Conservation (phyloP, 2,329 filamentous ascomycete genomes). For the Aspergillus aculeatus region DNA sequence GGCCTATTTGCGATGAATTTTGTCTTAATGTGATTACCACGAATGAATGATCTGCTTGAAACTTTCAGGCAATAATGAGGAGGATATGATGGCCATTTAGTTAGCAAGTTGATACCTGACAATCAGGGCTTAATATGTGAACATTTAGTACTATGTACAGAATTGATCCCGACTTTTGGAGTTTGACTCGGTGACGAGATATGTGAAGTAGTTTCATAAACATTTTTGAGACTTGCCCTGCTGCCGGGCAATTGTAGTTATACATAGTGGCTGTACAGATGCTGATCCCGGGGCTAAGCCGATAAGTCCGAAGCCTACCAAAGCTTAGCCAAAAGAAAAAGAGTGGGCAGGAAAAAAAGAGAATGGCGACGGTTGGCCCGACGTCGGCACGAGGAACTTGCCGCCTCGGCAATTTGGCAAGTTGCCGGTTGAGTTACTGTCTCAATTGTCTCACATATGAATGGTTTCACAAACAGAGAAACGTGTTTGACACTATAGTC, state of each 20-base stretch:
- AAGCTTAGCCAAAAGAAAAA: background rate
- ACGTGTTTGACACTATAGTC: background rate
- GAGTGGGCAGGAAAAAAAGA: background rate
- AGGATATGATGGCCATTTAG: background rate
- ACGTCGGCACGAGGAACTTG: background rate
- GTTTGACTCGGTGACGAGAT: too few species aligned
- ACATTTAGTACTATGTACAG: background rate
- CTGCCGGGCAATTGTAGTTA: background rate
- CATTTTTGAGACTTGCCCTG: background rate
- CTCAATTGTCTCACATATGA: background rate
- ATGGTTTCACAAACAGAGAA: background rate
- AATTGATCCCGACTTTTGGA: background rate
- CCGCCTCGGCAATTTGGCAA: background rate
- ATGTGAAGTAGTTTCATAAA: too few species aligned
- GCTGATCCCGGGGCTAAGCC: background rate
- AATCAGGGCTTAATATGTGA: background rate
- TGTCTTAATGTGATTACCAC: slow-evolving; percentile 9
- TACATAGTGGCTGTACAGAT: background rate
- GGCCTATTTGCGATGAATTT: slow-evolving; percentile 9
- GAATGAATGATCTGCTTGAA: slow-evolving; percentile 21
- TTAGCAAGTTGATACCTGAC: background rate
- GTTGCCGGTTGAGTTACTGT: background rate
- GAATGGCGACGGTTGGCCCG: background rate
- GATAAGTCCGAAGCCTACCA: background rate
- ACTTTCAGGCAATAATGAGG: slow-evolving; percentile 16